These are phyloP conservation scores for Penicillium janthinellum DNA, from an alignment of 2,329 filamentous ascomycete species.

Conservation along the genomic window DNA sequence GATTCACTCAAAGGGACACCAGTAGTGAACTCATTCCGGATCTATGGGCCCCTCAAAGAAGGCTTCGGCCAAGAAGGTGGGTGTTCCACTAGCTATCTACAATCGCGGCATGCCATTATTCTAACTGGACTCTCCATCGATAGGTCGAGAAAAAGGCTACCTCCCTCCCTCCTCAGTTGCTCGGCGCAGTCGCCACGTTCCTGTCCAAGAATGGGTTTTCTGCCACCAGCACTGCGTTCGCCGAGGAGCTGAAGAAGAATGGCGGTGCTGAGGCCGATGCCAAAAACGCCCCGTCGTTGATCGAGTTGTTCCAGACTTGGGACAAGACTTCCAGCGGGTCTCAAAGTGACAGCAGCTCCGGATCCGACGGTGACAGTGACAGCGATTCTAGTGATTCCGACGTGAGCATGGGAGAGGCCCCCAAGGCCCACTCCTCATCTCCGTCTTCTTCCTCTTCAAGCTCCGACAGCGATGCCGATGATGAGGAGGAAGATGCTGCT, in stretches of 20 bases:
- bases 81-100: not conserved
- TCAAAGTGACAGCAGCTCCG: conserved; percentile 24
- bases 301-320: conserved; percentile 30
- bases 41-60: conserved; percentile 35
- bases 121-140: conserved; percentile 1
- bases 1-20: not conserved
- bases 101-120: not conserved
- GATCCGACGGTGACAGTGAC: conserved; percentile 36
- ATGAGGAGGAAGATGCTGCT: conserved; percentile 57
- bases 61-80: conserved; percentile 29
- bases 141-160: conserved; percentile 30
- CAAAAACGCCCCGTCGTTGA: conserved; percentile 40
- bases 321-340: conserved; percentile 18
- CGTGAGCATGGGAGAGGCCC: conserved; percentile 47
- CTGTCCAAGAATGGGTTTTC: conserved; percentile 67
- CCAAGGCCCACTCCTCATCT: conserved; percentile 35
- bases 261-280: conserved; percentile 23
- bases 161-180: conserved; percentile 57
- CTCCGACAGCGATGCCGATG: conserved; percentile 55
- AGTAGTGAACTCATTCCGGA: not conserved
- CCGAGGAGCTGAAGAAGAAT: conserved; percentile 57
- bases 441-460: conserved; percentile 41
- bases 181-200: conserved; percentile 68
- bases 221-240: conserved; percentile 63
- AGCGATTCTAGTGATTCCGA: conserved; percentile 43